Conservation (phyloP, 345 rosid species). For the Populus tremula region DNA sequence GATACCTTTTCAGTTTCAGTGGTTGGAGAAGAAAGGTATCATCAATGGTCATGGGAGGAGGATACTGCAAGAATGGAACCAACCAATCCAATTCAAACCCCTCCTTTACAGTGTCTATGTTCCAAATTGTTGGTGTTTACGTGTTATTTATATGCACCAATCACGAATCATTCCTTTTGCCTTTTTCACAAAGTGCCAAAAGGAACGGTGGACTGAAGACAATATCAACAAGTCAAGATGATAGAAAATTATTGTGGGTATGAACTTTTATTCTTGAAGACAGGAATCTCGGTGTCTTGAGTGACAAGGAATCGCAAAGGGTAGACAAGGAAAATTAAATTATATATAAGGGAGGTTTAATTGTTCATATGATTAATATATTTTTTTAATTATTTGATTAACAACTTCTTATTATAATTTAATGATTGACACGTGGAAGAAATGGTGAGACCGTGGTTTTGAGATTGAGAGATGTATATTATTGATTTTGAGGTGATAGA, state of each 20-base stretch:
- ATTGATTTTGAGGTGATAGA: too few relatives aligned
- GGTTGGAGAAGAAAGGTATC: neutral
- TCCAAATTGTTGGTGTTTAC: slow-evolving; percentile 14
- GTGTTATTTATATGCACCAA: neutral
- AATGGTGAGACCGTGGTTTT: too few relatives aligned
- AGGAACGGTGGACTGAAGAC: neutral
- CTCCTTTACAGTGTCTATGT: neutral
- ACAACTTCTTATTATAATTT: too few relatives aligned
- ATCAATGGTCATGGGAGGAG: neutral
- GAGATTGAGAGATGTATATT: too few relatives aligned
- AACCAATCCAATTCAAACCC: neutral
- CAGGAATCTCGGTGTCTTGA: slow-evolving; percentile 16
- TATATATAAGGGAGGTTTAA: too few relatives aligned
- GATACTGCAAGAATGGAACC: neutral
- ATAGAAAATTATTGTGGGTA: neutral
- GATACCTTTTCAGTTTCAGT: too few relatives aligned
- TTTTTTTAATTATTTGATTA: too few relatives aligned
- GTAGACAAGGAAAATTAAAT: too few relatives aligned
- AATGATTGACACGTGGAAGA: too few relatives aligned
- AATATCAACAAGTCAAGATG: neutral
- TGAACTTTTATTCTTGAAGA: neutral
- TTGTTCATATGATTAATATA: too few relatives aligned
- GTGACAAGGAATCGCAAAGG: neutral
- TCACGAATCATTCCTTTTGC: neutral
- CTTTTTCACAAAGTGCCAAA: neutral